These are phyloP conservation scores for Cladorrhinum sp. DNA, from an alignment of 2,329 filamentous ascomycete species.

Conservation along the genomic window DNA sequence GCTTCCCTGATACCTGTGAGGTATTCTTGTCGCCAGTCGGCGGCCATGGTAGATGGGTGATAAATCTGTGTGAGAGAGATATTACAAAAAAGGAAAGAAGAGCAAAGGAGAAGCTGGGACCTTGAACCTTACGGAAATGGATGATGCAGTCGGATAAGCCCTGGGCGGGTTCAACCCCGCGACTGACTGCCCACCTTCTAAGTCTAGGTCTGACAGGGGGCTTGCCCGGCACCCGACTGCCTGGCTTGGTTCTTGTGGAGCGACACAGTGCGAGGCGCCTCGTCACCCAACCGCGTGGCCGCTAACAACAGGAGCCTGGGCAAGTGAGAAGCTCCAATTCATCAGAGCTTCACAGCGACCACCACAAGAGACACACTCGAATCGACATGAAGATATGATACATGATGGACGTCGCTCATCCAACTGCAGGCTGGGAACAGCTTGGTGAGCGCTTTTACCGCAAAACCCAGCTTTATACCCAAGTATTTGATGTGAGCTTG, in stretches of 20 bases:
- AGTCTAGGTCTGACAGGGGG: not conserved
- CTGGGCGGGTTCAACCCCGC: slow-evolving; percentile 10
- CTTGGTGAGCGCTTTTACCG: slow-evolving; percentile 93
- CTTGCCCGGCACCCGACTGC: too few species aligned
- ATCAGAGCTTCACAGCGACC: not conserved
- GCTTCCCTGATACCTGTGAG: slow-evolving; percentile 71
- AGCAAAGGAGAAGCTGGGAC: too few species aligned
- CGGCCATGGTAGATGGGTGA: slow-evolving; percentile 44
- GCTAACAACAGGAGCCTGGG: not conserved
- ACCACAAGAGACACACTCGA: too few species aligned
- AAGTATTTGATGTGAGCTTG: slow-evolving; percentile 86
- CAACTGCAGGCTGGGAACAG: slow-evolving; percentile 90
- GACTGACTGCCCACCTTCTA: not conserved
- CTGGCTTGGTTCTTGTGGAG: too few species aligned
- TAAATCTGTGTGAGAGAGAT: not conserved
- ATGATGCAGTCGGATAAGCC: slow-evolving; percentile 15
- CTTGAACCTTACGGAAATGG: too few species aligned
- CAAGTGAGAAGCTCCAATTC: not conserved
- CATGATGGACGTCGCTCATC: slow-evolving; percentile 57
- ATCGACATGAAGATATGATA: slow-evolving; percentile 32
- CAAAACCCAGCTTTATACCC: slow-evolving; percentile 89
- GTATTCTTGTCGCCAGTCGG: slow-evolving; percentile 80
- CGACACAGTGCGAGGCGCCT: not conserved
- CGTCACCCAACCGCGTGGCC: not conserved
- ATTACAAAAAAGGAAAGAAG: not conserved